phyloP scores from a whole-genome alignment of 768 basidiomycete genomes.

The Rhizopogon salebrosus region DNA sequence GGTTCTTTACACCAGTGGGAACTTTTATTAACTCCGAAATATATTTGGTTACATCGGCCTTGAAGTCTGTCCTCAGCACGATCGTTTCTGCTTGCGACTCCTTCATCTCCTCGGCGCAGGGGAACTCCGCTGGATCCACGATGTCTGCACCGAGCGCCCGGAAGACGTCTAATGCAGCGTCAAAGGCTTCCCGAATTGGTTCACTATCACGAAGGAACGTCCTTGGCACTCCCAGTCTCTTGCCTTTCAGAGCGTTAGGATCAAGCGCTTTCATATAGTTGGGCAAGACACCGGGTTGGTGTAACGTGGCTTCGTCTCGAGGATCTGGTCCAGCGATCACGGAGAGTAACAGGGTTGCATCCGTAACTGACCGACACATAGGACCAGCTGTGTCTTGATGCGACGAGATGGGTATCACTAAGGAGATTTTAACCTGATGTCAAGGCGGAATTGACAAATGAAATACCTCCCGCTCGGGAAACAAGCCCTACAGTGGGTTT shows the following conservation, averaged over 20 bases:
- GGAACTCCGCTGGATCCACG: constrained; percentile 59
- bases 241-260: constrained; percentile 38
- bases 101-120: constrained; percentile 45
- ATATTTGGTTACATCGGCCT: constrained; percentile 51
- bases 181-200: constrained; percentile 30
- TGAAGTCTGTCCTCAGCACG: constrained; percentile 55
- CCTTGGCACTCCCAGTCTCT: constrained; percentile 42
- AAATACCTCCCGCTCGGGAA: constrained; percentile 51
- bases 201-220: constrained; percentile 19
- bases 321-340: constrained; percentile 43
- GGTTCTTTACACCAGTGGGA: constrained; percentile 49
- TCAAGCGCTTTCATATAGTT: constrained; percentile 52
- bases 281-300: constrained; percentile 44
- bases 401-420: constrained; percentile 52
- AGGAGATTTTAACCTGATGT: background rate
- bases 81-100: constrained; percentile 43
- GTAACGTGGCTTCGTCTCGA: constrained; percentile 34
- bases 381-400: constrained; percentile 61
- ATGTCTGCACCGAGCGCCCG: constrained; percentile 38
- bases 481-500: constrained; percentile 58
- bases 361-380: constrained; percentile 46
- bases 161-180: constrained; percentile 33
- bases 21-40: constrained; percentile 42
- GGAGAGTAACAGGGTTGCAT: constrained; percentile 52
- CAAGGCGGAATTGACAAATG: background rate